Conservation (phyloP, 495 filamentous ascomycete genomes). For the Hyaloscypha finlandica region DNA sequence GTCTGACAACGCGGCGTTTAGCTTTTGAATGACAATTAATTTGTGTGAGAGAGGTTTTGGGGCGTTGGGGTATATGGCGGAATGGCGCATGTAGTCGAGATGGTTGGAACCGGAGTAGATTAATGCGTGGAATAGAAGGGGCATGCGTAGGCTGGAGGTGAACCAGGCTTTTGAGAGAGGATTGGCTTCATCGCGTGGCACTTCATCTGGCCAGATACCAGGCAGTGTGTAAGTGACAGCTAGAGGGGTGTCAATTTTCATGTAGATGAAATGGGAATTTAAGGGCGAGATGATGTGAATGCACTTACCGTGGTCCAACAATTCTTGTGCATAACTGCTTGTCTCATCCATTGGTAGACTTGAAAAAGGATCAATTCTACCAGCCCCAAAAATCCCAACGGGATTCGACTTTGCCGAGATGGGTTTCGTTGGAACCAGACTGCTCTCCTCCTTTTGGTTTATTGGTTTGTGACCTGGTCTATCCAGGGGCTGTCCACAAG, state of each 20-base stretch:
- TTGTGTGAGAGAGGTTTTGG: conserved; percentile 4
- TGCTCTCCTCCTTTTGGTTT: background rate
- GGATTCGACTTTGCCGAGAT: background rate
- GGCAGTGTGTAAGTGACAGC: conserved; percentile 9
- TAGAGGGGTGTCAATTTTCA: background rate
- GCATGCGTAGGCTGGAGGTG: background rate
- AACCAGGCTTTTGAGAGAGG: conserved; percentile 7
- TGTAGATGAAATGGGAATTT: background rate
- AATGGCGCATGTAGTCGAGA: conserved; percentile 2
- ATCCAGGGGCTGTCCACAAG: background rate
- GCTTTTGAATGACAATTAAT: background rate
- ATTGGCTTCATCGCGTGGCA: background rate
- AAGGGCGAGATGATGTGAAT: background rate
- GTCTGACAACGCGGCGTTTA: background rate
- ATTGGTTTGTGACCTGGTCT: background rate
- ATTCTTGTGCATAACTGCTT: background rate
- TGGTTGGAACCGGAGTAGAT: conserved; percentile 9
- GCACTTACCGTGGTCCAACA: conserved; percentile 3
- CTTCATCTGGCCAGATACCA: background rate
- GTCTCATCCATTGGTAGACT: background rate
- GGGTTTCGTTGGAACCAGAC: background rate
- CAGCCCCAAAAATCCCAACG: background rate
- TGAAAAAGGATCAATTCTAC: conserved; percentile 7
- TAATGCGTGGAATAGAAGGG: conserved; percentile 9
- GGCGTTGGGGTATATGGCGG: conserved; percentile 1